These are phyloP conservation scores for Xerophyta viscosa DNA, from an alignment of 106 monocot species.

Conservation along the genomic window DNA sequence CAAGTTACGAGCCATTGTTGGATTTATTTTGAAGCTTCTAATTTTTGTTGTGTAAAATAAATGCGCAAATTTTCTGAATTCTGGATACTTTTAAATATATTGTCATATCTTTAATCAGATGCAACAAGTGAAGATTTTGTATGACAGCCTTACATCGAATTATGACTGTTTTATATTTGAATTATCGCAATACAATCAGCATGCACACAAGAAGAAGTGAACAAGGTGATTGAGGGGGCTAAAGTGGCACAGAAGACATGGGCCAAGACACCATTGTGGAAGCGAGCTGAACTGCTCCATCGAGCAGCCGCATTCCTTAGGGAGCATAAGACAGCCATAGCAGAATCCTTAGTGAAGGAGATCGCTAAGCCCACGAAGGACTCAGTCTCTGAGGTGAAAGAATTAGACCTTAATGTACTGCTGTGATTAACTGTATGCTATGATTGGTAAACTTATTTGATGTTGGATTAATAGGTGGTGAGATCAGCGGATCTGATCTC, in stretches of 20 bases:
- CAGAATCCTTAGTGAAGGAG: conserved; percentile 96
- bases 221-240: conserved; percentile 74
- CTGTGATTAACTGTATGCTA: not conserved
- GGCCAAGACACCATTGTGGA: conserved; percentile 96
- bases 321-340: conserved; percentile 80
- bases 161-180: too few species aligned
- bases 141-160: too few species aligned
- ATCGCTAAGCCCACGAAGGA: conserved; percentile 97
- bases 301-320: conserved; percentile 82
- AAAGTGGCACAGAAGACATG: conserved; percentile 87
- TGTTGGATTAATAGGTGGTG: conserved; percentile 49
- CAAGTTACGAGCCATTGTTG: too few species aligned
- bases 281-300: conserved; percentile 90
- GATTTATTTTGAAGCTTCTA: too few species aligned
- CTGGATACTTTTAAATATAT: too few species aligned
- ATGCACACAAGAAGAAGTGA: conserved; percentile 98
- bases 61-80: too few species aligned
- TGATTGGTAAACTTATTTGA: not conserved
- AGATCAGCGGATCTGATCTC: conserved; percentile 91
- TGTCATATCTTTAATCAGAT: too few species aligned
- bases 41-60: too few species aligned
- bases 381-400: conserved; percentile 67
- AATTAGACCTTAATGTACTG: not conserved
- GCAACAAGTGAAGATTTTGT: too few species aligned
- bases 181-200: conserved; percentile 29